Conservation (phyloP, 495 filamentous ascomycete species). For the Aspergillus sclerotiicarbonarius region DNA sequence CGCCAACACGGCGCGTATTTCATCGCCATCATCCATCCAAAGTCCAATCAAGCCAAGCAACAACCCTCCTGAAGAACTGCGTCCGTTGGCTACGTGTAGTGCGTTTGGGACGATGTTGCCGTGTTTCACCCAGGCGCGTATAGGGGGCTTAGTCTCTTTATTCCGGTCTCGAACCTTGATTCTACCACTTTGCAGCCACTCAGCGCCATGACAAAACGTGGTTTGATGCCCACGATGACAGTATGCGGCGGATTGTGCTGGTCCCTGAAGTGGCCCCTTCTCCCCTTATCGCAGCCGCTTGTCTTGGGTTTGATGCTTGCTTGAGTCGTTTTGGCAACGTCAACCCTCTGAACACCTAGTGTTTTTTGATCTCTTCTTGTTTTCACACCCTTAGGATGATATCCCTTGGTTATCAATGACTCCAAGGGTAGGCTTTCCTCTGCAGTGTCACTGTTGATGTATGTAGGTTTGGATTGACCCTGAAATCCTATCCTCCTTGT, state of each 20-base stretch:
- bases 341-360: constrained; percentile 1
- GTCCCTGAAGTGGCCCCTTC: constrained; percentile 10
- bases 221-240: constrained; percentile 19
- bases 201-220: constrained; percentile 11
- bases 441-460: constrained; percentile 23
- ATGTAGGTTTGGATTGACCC: constrained; percentile 1
- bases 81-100: constrained; percentile 4
- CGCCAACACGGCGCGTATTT: constrained; percentile 40
- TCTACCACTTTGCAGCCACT: constrained; percentile 11
- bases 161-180: constrained; percentile 28
- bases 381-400: constrained; percentile 26
- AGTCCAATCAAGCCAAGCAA: constrained; percentile 26
- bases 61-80: constrained; percentile 7
- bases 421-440: constrained; percentile 28
- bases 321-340: not conserved
- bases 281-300: constrained; percentile 4
- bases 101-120: constrained; percentile 19
- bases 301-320: not conserved
- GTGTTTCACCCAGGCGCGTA: constrained; percentile 42
- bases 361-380: constrained; percentile 5
- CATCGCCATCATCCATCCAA: constrained; percentile 13
- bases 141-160: constrained; percentile 19
- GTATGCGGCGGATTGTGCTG: constrained; percentile 12
- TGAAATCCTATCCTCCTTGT: not conserved
- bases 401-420: constrained; percentile 18